Evolutionary conservation across 2,329 filamentous ascomycete genomes (phyloP), one percentile per base, ranked within the genome.

Genomic region (Colletotrichum lupini): DNA sequence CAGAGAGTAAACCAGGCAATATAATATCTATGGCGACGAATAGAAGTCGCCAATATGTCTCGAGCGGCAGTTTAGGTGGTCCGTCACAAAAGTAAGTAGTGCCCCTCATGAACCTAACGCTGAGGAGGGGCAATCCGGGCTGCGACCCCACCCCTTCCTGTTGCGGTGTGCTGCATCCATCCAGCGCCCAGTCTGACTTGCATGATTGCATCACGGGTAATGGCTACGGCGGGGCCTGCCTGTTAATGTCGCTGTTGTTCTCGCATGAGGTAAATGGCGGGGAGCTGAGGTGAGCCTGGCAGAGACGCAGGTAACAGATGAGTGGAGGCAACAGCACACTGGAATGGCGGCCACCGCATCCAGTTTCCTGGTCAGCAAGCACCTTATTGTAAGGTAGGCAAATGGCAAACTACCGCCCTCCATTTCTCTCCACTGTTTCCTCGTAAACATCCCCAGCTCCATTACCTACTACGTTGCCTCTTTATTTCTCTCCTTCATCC

Each of bases 191-290:
- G 42, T 49, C 71, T 73, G 67, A 71, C 71, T 71, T 71, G 71
- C 67, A 71, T 70, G 60, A 71, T 71, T 73, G 67, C 71, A 73
- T 73, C 71, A 70, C 70, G 70, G 70, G 30, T 67, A 73, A 60
- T 73, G 66, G 64, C 70, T 64, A 60, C 66, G 70, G 70, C 60
- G 67, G 67, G 35, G 59, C 42, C 32, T 16, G 69, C 53, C n/a
- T 55, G 61, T 16, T 62, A 42, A 62, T 42, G 9, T 30, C 28
- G 61, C 49, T 55, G 30, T 22, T 69, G 60, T 49, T 12, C 32
- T 61, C 30, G 42, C 42, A 67, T 42, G 28, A 65, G 46, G 56
- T 28, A 28, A 64, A 46, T 32, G 37, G 57, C 42, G 63, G 68
- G 63, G 58, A 72, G 67, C 56, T 73, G 22, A 49, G 37, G 52